Percentiles rank a stretch among this genome's conserved stretches.
phyloP scores from a whole-genome alignment of 164 flowering plant genomes.

The Dillenia suffruticosa region DNA sequence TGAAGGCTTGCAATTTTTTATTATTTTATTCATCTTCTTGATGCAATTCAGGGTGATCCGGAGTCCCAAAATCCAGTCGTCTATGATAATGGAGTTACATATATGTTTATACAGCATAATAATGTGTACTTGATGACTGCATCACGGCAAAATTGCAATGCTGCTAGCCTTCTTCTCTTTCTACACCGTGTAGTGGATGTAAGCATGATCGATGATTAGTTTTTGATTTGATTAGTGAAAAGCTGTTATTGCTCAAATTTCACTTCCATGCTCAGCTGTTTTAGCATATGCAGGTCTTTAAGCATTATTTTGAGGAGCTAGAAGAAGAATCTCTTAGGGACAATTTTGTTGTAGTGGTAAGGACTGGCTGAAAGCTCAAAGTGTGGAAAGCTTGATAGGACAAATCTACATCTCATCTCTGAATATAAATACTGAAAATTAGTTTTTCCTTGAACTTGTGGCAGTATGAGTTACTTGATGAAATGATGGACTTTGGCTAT shows the following conservation, averaged over 20 bases:
- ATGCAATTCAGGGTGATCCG: slow-evolving; percentile 76
- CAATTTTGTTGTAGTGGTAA: slow-evolving; percentile 97
- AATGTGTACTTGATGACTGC: slow-evolving; percentile 91
- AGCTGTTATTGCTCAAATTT: neutral
- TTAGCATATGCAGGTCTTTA: slow-evolving; percentile 58
- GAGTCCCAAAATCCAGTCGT: slow-evolving; percentile 91
- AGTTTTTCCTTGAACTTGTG: slow-evolving; percentile 7
- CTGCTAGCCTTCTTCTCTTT: slow-evolving; percentile 88
- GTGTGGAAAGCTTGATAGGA: neutral
- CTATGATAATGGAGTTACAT: slow-evolving; percentile 80
- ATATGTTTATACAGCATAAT: slow-evolving; percentile 90
- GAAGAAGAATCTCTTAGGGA: slow-evolving; percentile 98
- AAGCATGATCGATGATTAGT: slow-evolving; percentile 28
- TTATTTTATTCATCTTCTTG: slow-evolving; percentile 1
- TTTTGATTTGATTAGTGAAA: neutral
- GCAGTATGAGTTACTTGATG: slow-evolving; percentile 98
- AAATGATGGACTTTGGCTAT: slow-evolving; percentile 99
- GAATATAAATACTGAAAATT: neutral
- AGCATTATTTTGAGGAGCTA: slow-evolving; percentile 93
- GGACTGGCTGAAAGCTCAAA: slow-evolving; percentile 5
- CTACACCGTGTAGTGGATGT: slow-evolving; percentile 95
- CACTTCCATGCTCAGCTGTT: neutral
- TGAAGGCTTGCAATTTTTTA: no score
- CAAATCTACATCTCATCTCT: slow-evolving; percentile 5
- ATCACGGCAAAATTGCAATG: slow-evolving; percentile 94